Conservation (phyloP, 148 eudicot species). For the Bassia scoparia region DNA sequence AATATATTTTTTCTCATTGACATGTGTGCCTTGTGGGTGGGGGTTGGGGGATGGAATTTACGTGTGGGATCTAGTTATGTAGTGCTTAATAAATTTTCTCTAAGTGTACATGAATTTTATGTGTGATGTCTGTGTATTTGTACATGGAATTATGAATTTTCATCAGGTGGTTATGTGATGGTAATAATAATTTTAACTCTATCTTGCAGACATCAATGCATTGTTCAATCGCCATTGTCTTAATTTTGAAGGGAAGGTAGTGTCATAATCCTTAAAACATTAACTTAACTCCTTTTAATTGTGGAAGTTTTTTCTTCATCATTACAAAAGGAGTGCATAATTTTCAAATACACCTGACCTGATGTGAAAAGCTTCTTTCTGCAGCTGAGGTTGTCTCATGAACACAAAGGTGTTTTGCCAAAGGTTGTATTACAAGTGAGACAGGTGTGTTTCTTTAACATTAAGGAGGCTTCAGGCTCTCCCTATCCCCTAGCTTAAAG, state of each 20-base stretch:
- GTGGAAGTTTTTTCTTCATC: not conserved
- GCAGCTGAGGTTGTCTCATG: constrained; percentile 70
- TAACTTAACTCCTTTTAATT: too few relatives aligned
- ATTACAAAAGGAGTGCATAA: not conserved
- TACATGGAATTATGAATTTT: not conserved
- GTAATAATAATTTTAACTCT: not conserved
- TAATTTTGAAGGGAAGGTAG: constrained; percentile 87
- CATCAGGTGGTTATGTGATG: not conserved
- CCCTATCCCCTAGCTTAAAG: not conserved
- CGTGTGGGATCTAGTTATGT: too few relatives aligned
- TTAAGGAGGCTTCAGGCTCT: not conserved
- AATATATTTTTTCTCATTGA: too few relatives aligned
- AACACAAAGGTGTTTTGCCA: constrained; percentile 80
- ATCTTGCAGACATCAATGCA: constrained; percentile 70
- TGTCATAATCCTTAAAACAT: constrained; percentile 9
- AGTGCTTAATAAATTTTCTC: too few relatives aligned
- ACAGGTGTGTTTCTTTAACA: constrained; percentile 52
- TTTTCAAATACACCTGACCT: not conserved
- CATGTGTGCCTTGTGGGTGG: too few relatives aligned
- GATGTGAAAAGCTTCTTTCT: constrained; percentile 19
- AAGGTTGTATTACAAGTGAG: constrained; percentile 67
- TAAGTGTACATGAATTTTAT: too few relatives aligned
- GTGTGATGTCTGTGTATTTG: not conserved
- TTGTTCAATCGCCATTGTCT: constrained; percentile 73
- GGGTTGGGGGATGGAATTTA: too few relatives aligned